Evolutionary conservation across 2,329 filamentous ascomycete genomes (phyloP), one percentile per base, ranked within the genome.

Genomic region (Didymella segeticola): DNA sequence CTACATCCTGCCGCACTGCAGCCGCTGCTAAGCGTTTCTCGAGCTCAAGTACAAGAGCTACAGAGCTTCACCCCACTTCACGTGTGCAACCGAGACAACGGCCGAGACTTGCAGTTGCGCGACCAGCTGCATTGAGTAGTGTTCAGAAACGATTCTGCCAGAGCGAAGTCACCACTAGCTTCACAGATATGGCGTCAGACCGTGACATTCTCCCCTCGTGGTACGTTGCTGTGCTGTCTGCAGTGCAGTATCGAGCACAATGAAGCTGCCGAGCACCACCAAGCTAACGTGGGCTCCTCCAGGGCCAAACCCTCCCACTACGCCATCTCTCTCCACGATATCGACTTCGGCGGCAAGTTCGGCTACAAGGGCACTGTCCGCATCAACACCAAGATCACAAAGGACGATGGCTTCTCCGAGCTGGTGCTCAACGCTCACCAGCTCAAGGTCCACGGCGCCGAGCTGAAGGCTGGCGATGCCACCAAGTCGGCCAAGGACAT

Each of bases 231-330:
- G n/a, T n/a, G n/a, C n/a, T n/a, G n/a, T n/a, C n/a, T n/a, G n/a
- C n/a, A n/a, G n/a, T n/a, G n/a, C n/a, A n/a, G n/a, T n/a, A n/a
- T n/a, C n/a, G n/a, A n/a, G n/a, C n/a, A 2, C 19, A 50, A n/a
- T 36, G 15, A 15, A 4, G 4, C 26, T 9, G 19, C 3, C 9
- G 12, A 14, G n/a, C 27, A 25, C 19, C 2, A 45, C 15, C 20
- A 34, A 31, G 47, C 66, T 72, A 31, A 72, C 60, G 47, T n/a
- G 8, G 12, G 19, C 14, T 38, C 33, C 14, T 29, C 33, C 57
- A 87, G 85, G 70, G 86, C 93, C 72, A 93, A 91, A 79, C 92
- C 95, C 2, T 80, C 82, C 58, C 91, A 98, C 79, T 99, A 99
- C 78, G 81, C 85, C 68, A 82, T 99, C 62, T 91, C 88, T 50